Evolutionary conservation across 225 moss, liverwort and hornwort species (phyloP), one percentile per base, ranked within the genome.

Genomic region (Asterella californica): DNA sequence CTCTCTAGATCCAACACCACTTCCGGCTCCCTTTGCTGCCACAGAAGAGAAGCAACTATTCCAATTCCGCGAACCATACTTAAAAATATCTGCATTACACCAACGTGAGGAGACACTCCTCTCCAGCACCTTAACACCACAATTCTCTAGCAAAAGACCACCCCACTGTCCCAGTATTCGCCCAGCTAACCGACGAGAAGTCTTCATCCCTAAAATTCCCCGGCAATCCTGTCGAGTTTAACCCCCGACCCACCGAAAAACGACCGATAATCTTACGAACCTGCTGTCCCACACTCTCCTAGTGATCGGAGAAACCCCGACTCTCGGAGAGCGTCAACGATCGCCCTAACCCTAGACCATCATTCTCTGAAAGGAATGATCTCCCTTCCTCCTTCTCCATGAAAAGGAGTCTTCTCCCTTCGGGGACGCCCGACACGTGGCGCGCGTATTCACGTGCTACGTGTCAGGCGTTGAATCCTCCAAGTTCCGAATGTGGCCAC

Each of bases 201-300:
- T 61, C 60, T 50, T 76, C 83, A 83, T 83, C 37, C 76, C n/a
- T 18, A 15, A 37, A 24, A 18, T 8, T 71, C 48, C 47, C 36
- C n/a, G 25, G 4, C 2, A 1, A 15, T 10, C 9, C 15, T 32
- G 11, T 42, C 53, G 17, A 27, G 18, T 55, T 12, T 34, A 15
- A 15, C n/a, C n/a, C n/a, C n/a, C 22, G 42, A 2, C 42, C 10
- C 5, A 38, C 2, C 8, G 4, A 3, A 33, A 22, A 53, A 37
- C 67, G n/a, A 19, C 3, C 18, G 15, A 30, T 2, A 68, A 69
- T 55, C 32, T 30, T 27, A 21, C 68, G 34, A 54, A 53, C 12
- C 17, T 68, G 7, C 15, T 50, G 46, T 25, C 22, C 30, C 52
- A 74, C 50, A 52, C 74, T 52, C 30, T 32, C 32, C 74, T n/a